Conservation (phyloP, 2,329 filamentous ascomycete species). For the Aspergillus pseudoviridinutans region DNA sequence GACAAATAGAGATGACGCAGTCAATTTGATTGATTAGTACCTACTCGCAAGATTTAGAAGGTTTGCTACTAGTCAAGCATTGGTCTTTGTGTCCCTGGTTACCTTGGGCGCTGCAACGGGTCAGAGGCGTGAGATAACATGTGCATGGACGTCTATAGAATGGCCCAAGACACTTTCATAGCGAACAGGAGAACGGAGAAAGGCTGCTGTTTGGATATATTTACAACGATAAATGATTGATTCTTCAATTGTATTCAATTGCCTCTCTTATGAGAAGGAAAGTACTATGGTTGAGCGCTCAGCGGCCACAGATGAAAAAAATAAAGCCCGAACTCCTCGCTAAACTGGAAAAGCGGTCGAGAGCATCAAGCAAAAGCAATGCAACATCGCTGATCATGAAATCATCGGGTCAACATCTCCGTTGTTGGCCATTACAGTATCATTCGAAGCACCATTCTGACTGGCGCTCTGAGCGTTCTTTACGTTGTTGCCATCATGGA, state of each 20-base stretch:
- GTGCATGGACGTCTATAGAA: not conserved
- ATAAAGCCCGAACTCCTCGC: conserved; percentile 16
- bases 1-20: no score
- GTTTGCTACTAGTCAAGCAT: no score
- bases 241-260: not conserved
- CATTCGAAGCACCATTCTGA: conserved; percentile 31
- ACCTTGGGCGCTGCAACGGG: not conserved
- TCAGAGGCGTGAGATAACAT: not conserved
- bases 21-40: no score
- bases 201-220: not conserved
- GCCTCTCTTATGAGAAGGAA: not conserved
- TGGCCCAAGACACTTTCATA: not conserved
- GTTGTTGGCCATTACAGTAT: conserved; percentile 41
- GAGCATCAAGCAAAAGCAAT: not conserved
- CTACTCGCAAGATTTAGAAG: no score
- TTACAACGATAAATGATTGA: not conserved
- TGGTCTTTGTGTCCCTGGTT: not conserved
- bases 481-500: conserved; percentile 31
- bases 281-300: not conserved
- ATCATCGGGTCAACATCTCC: conserved; percentile 41
- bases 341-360: not conserved
- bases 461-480: conserved; percentile 13
- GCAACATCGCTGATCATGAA: conserved; percentile 20
- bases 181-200: not conserved
- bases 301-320: not conserved